These are phyloP conservation scores for Tetrapisispora taiwanensis DNA, from an alignment of 805 yeast genomes.

Conservation along the genomic window DNA sequence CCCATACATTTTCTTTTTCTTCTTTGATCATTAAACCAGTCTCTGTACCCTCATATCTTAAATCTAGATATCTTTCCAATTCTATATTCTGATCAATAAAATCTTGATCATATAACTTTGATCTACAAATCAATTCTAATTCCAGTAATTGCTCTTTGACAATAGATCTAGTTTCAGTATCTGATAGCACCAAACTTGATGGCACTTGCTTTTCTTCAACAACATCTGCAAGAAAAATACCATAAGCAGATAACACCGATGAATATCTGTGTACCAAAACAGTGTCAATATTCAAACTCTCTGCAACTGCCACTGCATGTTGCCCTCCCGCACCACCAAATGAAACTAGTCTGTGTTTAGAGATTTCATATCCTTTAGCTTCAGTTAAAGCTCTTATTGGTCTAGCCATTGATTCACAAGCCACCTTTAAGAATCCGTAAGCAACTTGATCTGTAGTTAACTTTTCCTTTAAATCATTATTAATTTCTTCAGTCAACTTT, in stretches of 20 bases:
- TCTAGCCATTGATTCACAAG: constrained; percentile 83
- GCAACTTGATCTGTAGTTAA: constrained; percentile 63
- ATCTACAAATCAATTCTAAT: constrained; percentile 29
- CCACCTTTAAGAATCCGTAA: constrained; percentile 69
- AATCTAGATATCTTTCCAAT: constrained; percentile 58
- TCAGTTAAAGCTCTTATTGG: constrained; percentile 81
- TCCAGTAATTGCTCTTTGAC: constrained; percentile 34
- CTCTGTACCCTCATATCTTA: constrained; percentile 85
- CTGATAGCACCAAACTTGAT: constrained; percentile 37
- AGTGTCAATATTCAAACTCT: constrained; percentile 53
- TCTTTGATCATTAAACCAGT: constrained; percentile 64
- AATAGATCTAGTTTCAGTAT: constrained; percentile 27
- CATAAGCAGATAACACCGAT: constrained; percentile 77
- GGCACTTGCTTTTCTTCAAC: constrained; percentile 76
- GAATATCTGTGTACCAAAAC: constrained; percentile 74
- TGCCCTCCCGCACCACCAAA: constrained; percentile 96
- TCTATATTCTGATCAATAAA: constrained; percentile 36
- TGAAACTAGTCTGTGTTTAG: constrained; percentile 63
- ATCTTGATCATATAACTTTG: constrained; percentile 41
- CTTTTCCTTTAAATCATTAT: constrained; percentile 31
- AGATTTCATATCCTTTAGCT: constrained; percentile 62
- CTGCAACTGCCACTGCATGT: constrained; percentile 71
- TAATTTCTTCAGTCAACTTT: constrained; percentile 47
- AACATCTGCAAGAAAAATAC: constrained; percentile 79
- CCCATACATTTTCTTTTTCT: constrained; percentile 15